phyloP scores from a whole-genome alignment of 1,284 basidiomycete species.

The Ceratobasidium sp. region DNA sequence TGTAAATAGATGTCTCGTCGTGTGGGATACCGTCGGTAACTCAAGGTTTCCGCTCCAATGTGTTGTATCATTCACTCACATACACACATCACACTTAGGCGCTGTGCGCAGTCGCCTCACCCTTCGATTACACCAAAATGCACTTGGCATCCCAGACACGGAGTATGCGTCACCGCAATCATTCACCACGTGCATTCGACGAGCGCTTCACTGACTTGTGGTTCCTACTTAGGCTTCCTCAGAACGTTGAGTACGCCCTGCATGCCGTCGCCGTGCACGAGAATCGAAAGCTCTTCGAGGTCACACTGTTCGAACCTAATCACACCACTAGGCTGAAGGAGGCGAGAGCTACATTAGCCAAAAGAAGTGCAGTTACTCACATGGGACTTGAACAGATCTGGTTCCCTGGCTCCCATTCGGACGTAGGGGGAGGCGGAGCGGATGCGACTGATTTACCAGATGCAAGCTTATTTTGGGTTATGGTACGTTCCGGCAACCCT shows the following conservation, averaged over 20 bases:
- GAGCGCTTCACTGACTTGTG: not conserved
- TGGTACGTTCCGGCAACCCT: constrained; percentile 4
- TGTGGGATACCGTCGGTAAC: constrained; percentile 41
- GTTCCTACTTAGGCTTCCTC: constrained; percentile 7
- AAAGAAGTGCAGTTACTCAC: not conserved
- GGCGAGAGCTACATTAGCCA: not conserved
- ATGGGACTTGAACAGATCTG: constrained; percentile 7
- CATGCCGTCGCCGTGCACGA: constrained; percentile 46
- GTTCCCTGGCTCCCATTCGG: constrained; percentile 44
- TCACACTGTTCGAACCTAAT: constrained; percentile 26
- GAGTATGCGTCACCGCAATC: not conserved
- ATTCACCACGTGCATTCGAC: not conserved
- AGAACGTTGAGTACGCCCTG: constrained; percentile 36
- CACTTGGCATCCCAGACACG: constrained; percentile 3
- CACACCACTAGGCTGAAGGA: not conserved
- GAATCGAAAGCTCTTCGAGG: constrained; percentile 26
- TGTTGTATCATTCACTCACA: not conserved
- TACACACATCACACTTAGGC: not conserved
- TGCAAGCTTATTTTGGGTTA: constrained; percentile 44
- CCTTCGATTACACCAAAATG: constrained; percentile 20
- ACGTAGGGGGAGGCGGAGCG: constrained; percentile 45
- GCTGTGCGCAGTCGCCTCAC: constrained; percentile 13
- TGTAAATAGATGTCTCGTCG: constrained; percentile 18
- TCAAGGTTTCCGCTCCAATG: not conserved
- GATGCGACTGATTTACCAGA: constrained; percentile 36